Evolutionary conservation across 2,329 filamentous ascomycete species (phyloP).

Genomic region (Lecanosticta acicola): DNA sequence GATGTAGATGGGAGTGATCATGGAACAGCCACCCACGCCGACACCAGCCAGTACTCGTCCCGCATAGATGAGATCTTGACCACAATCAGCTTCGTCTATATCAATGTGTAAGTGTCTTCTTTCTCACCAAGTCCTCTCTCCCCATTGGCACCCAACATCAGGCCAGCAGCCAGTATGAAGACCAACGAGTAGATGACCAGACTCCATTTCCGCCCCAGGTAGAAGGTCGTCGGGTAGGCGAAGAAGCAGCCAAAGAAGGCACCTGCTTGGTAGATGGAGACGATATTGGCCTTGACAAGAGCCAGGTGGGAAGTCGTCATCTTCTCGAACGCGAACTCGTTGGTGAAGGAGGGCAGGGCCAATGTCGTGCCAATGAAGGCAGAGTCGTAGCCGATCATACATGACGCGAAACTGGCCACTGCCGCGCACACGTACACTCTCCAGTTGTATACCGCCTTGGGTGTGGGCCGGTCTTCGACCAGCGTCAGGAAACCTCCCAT

Average conservation of each 20-base stretch:
- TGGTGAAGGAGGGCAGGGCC: slow-evolving; percentile 61
- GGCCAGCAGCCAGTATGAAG: slow-evolving; percentile 64
- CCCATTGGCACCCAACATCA: slow-evolving; percentile 64
- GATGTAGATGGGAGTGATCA: slow-evolving; percentile 56
- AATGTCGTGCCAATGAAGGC: slow-evolving; percentile 74
- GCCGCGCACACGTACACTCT: slow-evolving; percentile 51
- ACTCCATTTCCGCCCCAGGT: slow-evolving; percentile 60
- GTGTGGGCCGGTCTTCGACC: slow-evolving; percentile 46
- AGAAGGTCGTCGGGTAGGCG: slow-evolving; percentile 54
- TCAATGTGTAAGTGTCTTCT: not conserved
- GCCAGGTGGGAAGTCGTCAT: slow-evolving; percentile 48
- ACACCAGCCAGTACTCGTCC: slow-evolving; percentile 55
- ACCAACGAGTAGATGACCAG: slow-evolving; percentile 56
- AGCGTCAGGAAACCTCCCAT: slow-evolving; percentile 35
- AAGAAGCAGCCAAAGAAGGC: slow-evolving; percentile 75
- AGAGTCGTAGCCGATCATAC: slow-evolving; percentile 39
- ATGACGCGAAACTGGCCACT: slow-evolving; percentile 52
- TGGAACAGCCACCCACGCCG: slow-evolving; percentile 52
- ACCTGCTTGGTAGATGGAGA: slow-evolving; percentile 75
- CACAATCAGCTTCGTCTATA: not conserved
- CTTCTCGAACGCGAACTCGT: slow-evolving; percentile 59
- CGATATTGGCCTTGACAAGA: slow-evolving; percentile 66
- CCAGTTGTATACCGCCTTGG: slow-evolving; percentile 56
- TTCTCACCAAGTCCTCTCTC: slow-evolving; percentile 51
- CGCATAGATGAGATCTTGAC: slow-evolving; percentile 47